A percentile compares a stretch with the other conserved stretches of the same genome.
phyloP scores from a whole-genome alignment of 768 basidiomycete genomes.

The Pleurotus pulmonarius region DNA sequence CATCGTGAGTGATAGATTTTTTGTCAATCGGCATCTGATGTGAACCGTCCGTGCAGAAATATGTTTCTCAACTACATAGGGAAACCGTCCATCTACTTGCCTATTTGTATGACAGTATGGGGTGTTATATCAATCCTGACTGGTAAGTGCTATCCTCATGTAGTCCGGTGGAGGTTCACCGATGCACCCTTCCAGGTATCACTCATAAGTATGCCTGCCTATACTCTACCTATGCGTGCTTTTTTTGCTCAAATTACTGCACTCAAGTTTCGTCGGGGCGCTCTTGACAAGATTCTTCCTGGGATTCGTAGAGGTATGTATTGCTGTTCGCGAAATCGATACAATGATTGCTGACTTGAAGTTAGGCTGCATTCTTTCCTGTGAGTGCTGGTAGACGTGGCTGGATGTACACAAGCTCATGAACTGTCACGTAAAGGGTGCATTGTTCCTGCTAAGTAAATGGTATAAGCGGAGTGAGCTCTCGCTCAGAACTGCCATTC shows the following conservation, averaged over 20 bases:
- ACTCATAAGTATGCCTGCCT: conserved; percentile 30
- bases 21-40: not conserved
- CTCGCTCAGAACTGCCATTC: conserved; percentile 61
- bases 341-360: conserved; percentile 8
- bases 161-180: not conserved
- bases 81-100: conserved; percentile 61
- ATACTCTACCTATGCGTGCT: not conserved
- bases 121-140: conserved; percentile 50
- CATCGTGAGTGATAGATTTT: conserved; percentile 42
- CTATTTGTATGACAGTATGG: conserved; percentile 64
- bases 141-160: conserved; percentile 25
- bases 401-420: conserved; percentile 4
- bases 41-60: conserved; percentile 38
- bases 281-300: conserved; percentile 71
- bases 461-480: conserved; percentile 76
- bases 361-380: conserved; percentile 60
- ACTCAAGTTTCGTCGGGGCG: conserved; percentile 54
- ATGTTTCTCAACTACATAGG: conserved; percentile 65
- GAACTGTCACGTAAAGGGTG: conserved; percentile 9
- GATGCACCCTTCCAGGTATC: conserved; percentile 28
- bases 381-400: conserved; percentile 16
- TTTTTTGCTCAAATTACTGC: not conserved
- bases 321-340: not conserved
- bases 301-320: conserved; percentile 53
- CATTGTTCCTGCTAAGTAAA: conserved; percentile 51